A percentile compares a stretch with the other conserved stretches of the same genome.
phyloP scores from a whole-genome alignment of 2,329 filamentous ascomycete genomes.

The Myriosclerotinia curreyana region DNA sequence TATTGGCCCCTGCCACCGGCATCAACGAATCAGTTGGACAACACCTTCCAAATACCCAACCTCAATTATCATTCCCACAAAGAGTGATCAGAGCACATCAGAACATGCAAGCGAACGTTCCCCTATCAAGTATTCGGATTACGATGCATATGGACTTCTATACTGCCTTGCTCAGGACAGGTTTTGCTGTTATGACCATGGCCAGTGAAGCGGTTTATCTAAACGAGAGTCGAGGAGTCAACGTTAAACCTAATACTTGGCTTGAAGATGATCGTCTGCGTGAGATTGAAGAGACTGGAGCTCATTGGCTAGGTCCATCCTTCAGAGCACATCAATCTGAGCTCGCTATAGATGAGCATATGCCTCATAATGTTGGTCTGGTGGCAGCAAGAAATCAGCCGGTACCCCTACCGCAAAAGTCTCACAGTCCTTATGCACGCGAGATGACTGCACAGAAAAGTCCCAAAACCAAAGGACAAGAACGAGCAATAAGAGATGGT shows the following conservation, averaged over 20 bases:
- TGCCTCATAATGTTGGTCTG: slow-evolving; percentile 33
- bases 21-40: slow-evolving; percentile 40
- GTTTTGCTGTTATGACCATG: slow-evolving; percentile 85
- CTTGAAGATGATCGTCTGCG: slow-evolving; percentile 80
- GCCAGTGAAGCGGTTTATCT: slow-evolving; percentile 95
- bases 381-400: slow-evolving; percentile 34
- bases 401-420: slow-evolving; percentile 41
- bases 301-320: slow-evolving; percentile 38
- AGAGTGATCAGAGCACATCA: slow-evolving; percentile 69
- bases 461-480: slow-evolving; percentile 43
- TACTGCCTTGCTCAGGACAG: slow-evolving; percentile 79
- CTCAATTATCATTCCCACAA: slow-evolving; percentile 50
- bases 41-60: background rate
- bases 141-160: slow-evolving; percentile 94
- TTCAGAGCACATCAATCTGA: slow-evolving; percentile 34
- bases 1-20: slow-evolving; percentile 49
- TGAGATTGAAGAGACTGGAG: slow-evolving; percentile 61
- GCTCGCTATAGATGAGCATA: slow-evolving; percentile 30
- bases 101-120: slow-evolving; percentile 90
- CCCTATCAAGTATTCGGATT: slow-evolving; percentile 75
- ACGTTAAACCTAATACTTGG: slow-evolving; percentile 78
- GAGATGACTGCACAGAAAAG: slow-evolving; percentile 65
- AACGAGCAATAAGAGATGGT: slow-evolving; percentile 54
- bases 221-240: slow-evolving; percentile 79
- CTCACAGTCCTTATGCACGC: slow-evolving; percentile 62